These are phyloP conservation scores for Pugionium cornutum DNA, from an alignment of 345 rosid genomes.

Conservation along the genomic window DNA sequence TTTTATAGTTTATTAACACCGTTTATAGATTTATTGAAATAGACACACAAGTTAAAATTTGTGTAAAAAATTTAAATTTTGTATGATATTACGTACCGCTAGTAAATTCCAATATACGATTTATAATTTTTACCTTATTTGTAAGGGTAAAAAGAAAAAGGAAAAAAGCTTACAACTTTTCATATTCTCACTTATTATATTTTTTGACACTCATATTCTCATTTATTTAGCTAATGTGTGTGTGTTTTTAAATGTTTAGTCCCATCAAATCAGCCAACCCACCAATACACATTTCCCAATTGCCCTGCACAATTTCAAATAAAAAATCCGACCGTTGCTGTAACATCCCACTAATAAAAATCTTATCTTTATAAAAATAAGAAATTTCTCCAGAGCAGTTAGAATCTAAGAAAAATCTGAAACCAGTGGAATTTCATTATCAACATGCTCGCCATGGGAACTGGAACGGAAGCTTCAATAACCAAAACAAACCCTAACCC, in stretches of 20 bases:
- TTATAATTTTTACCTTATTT: too few species aligned
- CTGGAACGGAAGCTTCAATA: slow-evolving; percentile 4
- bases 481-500: slow-evolving; percentile 11
- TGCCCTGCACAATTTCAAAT: slow-evolving; percentile 18
- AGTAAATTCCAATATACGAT: too few species aligned
- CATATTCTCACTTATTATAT: background rate
- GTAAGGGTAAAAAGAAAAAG: background rate
- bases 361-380: background rate
- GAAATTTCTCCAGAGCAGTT: background rate
- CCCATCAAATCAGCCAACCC: slow-evolving; percentile 14
- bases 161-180: background rate
- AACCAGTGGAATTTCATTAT: background rate
- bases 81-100: too few species aligned
- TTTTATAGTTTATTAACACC: too few species aligned
- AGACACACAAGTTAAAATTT: too few species aligned
- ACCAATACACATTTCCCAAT: slow-evolving; percentile 16
- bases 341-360: slow-evolving; percentile 6
- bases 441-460: slow-evolving; percentile 27
- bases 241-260: background rate
- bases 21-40: too few species aligned
- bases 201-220: too few species aligned
- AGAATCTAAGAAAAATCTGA: background rate
- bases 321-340: slow-evolving; percentile 39
- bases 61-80: too few species aligned
- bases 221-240: too few species aligned